A percentile compares a stretch with the other conserved stretches of the same genome.
Conservation (phyloP, 2,329 filamentous ascomycete species). For the Nigrograna mackinnonii region DNA sequence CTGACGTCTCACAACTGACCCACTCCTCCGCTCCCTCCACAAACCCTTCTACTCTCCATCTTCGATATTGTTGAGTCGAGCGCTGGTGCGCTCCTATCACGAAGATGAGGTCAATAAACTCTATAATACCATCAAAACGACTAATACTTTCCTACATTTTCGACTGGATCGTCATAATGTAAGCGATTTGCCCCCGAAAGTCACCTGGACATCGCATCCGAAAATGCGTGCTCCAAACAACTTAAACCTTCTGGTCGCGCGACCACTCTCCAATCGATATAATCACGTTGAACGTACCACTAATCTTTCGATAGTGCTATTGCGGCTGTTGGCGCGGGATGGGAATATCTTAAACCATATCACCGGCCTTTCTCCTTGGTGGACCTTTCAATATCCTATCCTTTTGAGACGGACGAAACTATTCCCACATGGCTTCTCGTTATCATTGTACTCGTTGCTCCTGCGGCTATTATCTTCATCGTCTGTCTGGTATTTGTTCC, state of each 20-base stretch:
- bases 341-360: slow-evolving; percentile 65
- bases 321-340: slow-evolving; percentile 61
- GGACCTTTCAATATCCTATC: slow-evolving; percentile 80
- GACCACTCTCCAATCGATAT: too few species aligned
- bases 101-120: slow-evolving; percentile 27
- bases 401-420: slow-evolving; percentile 70
- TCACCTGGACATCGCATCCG: background rate
- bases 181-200: slow-evolving; percentile 23
- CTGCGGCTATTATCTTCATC: slow-evolving; percentile 69
- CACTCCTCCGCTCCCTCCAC: too few species aligned
- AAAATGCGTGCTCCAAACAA: too few species aligned
- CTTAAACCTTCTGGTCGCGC: too few species aligned
- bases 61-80: background rate
- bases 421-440: slow-evolving; percentile 69
- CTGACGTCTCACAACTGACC: too few species aligned
- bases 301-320: slow-evolving; percentile 47
- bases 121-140: slow-evolving; percentile 51
- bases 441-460: slow-evolving; percentile 65
- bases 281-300: background rate
- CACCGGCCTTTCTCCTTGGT: slow-evolving; percentile 72
- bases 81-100: background rate
- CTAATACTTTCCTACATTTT: slow-evolving; percentile 69
- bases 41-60: too few species aligned
- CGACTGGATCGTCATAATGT: slow-evolving; percentile 75
- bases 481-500: slow-evolving; percentile 73